A percentile compares a stretch with the other conserved stretches of the same genome.
These are phyloP conservation scores for Phytophthora constricta DNA, from an alignment of 352 stramenopile species.

Conservation along the genomic window DNA sequence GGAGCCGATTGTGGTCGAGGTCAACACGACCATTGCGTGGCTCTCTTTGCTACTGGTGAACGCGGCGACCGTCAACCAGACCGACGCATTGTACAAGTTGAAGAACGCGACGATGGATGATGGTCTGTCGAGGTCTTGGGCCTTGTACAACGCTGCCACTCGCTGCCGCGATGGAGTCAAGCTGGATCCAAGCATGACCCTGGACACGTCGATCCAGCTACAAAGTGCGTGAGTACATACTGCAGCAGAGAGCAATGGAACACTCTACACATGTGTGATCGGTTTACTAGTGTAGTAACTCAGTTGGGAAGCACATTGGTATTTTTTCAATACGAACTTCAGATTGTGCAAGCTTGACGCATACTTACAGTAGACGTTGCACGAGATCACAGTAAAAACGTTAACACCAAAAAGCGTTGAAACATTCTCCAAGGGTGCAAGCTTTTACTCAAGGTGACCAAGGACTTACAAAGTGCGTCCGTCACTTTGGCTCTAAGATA, in stretches of 20 bases:
- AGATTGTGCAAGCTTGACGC: not conserved
- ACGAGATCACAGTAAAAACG: too few relatives aligned
- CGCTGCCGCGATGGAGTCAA: conserved; percentile 10
- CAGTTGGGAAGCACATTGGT: too few relatives aligned
- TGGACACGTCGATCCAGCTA: not conserved
- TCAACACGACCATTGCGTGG: conserved; percentile 49
- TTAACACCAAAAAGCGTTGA: not conserved
- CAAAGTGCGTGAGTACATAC: not conserved
- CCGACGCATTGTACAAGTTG: conserved; percentile 43
- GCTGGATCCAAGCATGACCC: not conserved
- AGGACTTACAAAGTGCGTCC: too few relatives aligned
- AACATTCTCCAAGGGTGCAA: too few relatives aligned
- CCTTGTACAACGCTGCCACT: conserved; percentile 58
- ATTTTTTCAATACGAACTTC: too few relatives aligned
- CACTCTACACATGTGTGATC: not conserved
- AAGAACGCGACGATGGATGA: conserved; percentile 54
- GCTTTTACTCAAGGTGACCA: too few relatives aligned
- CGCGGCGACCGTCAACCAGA: conserved; percentile 56
- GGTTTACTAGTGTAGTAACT: not conserved
- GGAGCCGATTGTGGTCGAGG: conserved; percentile 43
- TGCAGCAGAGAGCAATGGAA: not conserved
- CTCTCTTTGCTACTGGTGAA: conserved; percentile 68
- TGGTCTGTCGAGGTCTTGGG: conserved; percentile 55
- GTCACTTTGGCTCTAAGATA: too few relatives aligned
- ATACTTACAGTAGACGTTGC: not conserved